Evolutionary conservation across 2,329 filamentous ascomycete genomes (phyloP), one percentile per base, ranked within the genome.

Genomic region (Onygenales sp.): DNA sequence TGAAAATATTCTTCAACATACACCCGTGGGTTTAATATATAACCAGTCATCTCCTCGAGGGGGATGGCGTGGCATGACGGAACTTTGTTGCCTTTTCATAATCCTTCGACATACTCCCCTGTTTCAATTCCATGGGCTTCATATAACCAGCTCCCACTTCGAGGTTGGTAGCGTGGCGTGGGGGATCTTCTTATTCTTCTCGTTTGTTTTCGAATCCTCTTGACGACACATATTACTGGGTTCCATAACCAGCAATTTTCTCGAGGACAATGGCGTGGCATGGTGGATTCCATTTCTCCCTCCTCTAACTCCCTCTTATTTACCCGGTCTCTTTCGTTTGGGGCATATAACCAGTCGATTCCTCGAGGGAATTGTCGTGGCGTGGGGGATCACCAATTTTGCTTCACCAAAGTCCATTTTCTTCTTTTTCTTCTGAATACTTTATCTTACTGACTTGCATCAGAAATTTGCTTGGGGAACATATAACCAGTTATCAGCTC

Each of bases 401-500:
- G 5, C 21, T 5, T 27, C 21, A 17, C 17, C 17, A 5, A 27
- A 27, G 21, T 27, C 21, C 21, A 3, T 27, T 27, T 27, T 4
- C 21, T 27, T 4, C 21, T 27, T 27, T 27, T 5, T 5, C 3
- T 5, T 27, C 21, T 1, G 21, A 27, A 27, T 27, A 27, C 5
- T 27, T 27, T 27, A 27, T 27, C 21, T 27, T 27, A 27, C 21
- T 27, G 21, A 27, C 21, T 27, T 27, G 21, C 21, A 27, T 27
- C 21, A 27, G 21, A 27, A 27, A 27, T 27, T 27, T 27, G 21
- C 21, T 50, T 39, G 3, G 47, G 52, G 41, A 4, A 36, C 39
- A 44, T 38, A 54, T 54, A 54, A 45, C 52, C 52, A 50, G 46
- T 47, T 5, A n/a, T n/a, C 27, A 27, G 36, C 42, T 51, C 41